Base-by-base conservation (phyloP, 306 rosid species). In the Canavalia gladiata region DNA sequence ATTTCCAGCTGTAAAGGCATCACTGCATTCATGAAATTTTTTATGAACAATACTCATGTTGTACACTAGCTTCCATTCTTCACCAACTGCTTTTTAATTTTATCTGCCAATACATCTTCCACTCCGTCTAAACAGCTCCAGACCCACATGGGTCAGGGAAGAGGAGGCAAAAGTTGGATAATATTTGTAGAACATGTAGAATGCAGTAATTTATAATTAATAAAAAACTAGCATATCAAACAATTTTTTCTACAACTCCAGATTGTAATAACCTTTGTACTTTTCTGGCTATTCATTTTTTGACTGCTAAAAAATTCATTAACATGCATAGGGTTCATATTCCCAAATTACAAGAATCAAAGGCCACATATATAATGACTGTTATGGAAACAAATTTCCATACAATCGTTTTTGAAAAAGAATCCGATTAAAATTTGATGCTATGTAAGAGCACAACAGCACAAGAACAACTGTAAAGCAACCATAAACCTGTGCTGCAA, bases 1-100 rank as follows among this genome's bases (percentile, higher is more conserved):
- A 68, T 82, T 66, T 65, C 31, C 39, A 67, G 56, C 41, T 68
- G 57, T 68, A 49, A 58, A 82, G 45, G 76, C 46, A 66, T 75
- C 31, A 45, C 10, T 1, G 2, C 62, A 56, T 57, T 37, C 50
- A 74, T 56, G n/a, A 52, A n/a, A 64, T 63, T 57, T 35, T 42
- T 65, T 68, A 41, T 7, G 42, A 74, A 55, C 68, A 64, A 73
- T 45, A 47, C 43, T 73, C 43, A 39, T 64, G 79, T 54, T 39
- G 52, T 57, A 28, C 30, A 46, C 78, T 56, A 56, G 52, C 3
- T 41, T 42, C 8, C 52, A 49, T 62, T 49, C 13, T 49, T 50
- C 42, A 60, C 7, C 34, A 45, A 47, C 71, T 33, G 35, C 35
- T 4, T 30, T 34, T 31, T 47, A 58, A 62, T 6, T 50, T 34